phyloP scores from a whole-genome alignment of 140 eudicot species.

The Bidens hawaiensis region DNA sequence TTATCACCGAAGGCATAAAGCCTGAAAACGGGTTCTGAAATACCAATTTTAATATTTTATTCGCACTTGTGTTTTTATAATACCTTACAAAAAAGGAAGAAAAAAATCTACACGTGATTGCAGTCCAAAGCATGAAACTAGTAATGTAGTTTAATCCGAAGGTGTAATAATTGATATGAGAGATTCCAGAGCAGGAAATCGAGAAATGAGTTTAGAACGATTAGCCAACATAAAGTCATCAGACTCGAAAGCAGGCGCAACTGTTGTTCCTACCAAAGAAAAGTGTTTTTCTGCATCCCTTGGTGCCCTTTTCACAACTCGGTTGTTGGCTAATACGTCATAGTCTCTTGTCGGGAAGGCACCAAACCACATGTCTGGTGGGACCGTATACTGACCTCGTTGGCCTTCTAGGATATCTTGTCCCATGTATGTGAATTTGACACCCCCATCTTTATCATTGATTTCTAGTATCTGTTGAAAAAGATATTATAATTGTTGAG shows the following conservation, averaged over 20 bases:
- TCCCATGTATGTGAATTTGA: constrained; percentile 63
- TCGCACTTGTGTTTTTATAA: neutral
- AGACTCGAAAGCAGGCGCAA: constrained; percentile 85
- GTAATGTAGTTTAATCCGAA: constrained; percentile 6
- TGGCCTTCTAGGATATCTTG: constrained; percentile 43
- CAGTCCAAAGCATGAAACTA: neutral
- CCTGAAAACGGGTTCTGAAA: neutral
- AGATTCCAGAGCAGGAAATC: constrained; percentile 54
- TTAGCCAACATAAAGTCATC: constrained; percentile 83
- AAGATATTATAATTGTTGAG: neutral
- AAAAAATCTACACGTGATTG: neutral
- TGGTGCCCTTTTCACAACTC: constrained; percentile 34
- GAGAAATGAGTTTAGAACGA: constrained; percentile 48
- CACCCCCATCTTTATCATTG: constrained; percentile 57
- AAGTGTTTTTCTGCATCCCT: constrained; percentile 62
- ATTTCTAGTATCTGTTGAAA: constrained; percentile 57
- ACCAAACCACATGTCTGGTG: constrained; percentile 87
- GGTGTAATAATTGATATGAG: constrained; percentile 50
- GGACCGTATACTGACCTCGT: constrained; percentile 59
- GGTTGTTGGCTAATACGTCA: constrained; percentile 23
- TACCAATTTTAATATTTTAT: neutral
- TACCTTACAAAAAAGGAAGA: neutral
- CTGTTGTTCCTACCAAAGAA: constrained; percentile 82
- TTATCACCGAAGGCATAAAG: neutral
- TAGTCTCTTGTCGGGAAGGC: constrained; percentile 68